Percentiles rank a stretch among this genome's conserved stretches.
These are phyloP conservation scores for Quaeritorhiza haematococci DNA, from an alignment of 371 early-diverging fungal species.

Conservation along the genomic window DNA sequence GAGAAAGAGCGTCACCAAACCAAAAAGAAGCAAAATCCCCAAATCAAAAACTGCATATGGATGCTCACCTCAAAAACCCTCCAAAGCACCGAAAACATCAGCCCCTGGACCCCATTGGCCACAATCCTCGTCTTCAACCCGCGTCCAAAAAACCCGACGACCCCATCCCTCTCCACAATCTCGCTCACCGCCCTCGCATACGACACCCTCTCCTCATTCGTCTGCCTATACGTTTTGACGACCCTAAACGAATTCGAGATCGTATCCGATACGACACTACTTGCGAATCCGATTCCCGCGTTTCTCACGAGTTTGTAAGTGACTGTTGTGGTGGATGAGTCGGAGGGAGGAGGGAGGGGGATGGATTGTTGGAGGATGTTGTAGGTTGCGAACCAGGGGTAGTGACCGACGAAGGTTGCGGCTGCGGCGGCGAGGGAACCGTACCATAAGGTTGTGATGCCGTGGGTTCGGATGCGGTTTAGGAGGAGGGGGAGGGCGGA, in stretches of 20 bases:
- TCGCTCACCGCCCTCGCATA: slow-evolving; percentile 26
- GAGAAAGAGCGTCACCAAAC: too few relatives aligned
- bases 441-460: slow-evolving; percentile 33
- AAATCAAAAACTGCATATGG: too few relatives aligned
- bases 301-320: slow-evolving; percentile 22
- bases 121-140: slow-evolving; percentile 33
- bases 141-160: slow-evolving; percentile 32
- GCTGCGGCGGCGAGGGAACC: slow-evolving; percentile 26
- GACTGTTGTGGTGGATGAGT: background rate
- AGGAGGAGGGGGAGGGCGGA: slow-evolving; percentile 16
- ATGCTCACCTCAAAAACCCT: too few relatives aligned
- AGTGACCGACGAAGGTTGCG: slow-evolving; percentile 37
- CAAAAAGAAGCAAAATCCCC: too few relatives aligned
- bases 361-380: slow-evolving; percentile 26
- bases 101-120: slow-evolving; percentile 34
- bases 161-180: slow-evolving; percentile 34
- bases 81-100: slow-evolving; percentile 39
- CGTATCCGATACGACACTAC: slow-evolving; percentile 27
- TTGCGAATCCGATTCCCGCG: slow-evolving; percentile 33
- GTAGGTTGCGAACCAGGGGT: slow-evolving; percentile 27
- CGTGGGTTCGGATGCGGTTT: slow-evolving; percentile 19
- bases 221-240: slow-evolving; percentile 38
- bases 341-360: slow-evolving; percentile 16
- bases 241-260: slow-evolving; percentile 34
- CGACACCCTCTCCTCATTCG: slow-evolving; percentile 20